Evolutionary conservation across 2,329 filamentous ascomycete species (phyloP), one percentile per base, ranked within the genome.

Genomic region (Neocucurbitaria cava): DNA sequence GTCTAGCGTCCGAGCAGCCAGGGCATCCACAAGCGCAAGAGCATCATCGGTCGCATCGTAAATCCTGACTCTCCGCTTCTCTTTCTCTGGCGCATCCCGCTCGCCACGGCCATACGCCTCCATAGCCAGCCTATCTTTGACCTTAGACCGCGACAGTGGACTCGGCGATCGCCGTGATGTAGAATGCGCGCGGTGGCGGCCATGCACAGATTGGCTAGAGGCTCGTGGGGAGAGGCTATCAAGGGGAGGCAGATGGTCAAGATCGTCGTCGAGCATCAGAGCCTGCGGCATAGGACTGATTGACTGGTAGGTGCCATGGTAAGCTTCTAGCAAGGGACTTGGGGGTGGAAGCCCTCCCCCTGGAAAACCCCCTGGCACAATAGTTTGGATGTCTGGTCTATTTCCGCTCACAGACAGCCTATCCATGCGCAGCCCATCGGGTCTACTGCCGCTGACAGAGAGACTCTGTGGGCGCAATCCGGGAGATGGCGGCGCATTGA

Each of bases 271-370:
- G 21, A 93, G 79, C 65, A 85, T 79, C 53, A 85, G 79, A 0
- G 93, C 91, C 0, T 92, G 92, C 0, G 93, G 93, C 91, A 97
- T 96, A 0, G 94, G 93, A 0, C 93, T 96, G 66, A 96, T 90
- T 53, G 91, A 91, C 76, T 98, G 94, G 68, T 96, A 98, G 0
- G 93, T 96, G 35, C 94, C 94, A 58, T 89, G 89, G 76, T 98
- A 98, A 0, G 95, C 89, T 77, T 98, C 94, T 1, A 96, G 85
- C 45, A 98, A 81, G 0, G 94, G 95, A 58, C 92, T 96, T 1
- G 86, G 86, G 0, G 92, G 91, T 1, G 91, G 84, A 40, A 82
- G 72, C 30, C 70, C 76, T 18, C 71, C 31, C 13, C 31, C 56
- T 9, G 41, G 15, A 23, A 42, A 49, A 5, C 48, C 59, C 30